phyloP scores from a whole-genome alignment of 371 early-diverging fungal genomes.

The Apophysomyces elegans region DNA sequence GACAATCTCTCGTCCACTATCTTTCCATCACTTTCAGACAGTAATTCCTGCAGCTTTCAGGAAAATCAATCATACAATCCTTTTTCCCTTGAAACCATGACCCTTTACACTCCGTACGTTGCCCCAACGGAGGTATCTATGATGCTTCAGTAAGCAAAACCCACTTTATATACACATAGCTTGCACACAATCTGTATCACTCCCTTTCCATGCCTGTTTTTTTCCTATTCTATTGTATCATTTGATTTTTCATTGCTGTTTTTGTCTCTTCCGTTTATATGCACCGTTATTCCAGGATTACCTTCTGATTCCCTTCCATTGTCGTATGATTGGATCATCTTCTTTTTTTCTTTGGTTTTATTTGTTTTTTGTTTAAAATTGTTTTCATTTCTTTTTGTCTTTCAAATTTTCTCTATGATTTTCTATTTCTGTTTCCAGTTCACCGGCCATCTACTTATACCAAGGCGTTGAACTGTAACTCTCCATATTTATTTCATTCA shows the following conservation, averaged over 20 bases:
- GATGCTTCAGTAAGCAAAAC: constrained; percentile 6
- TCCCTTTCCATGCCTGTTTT: background rate
- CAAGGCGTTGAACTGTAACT: constrained; percentile 15
- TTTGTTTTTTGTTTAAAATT: constrained; percentile 15
- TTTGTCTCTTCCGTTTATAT: constrained; percentile 6
- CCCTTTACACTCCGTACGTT: constrained; percentile 17
- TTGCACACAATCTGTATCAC: background rate
- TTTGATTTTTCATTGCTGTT: background rate
- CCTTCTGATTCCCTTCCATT: constrained; percentile 12
- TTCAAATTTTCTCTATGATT: constrained; percentile 10
- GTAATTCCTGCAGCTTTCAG: background rate
- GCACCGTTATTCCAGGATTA: background rate
- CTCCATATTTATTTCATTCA: constrained; percentile 12
- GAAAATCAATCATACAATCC: background rate
- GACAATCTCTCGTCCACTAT: constrained; percentile 3
- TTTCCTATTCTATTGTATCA: background rate
- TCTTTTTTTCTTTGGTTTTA: constrained; percentile 11
- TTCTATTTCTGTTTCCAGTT: constrained; percentile 10
- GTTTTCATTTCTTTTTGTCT: background rate
- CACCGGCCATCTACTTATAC: constrained; percentile 4
- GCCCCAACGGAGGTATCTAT: constrained; percentile 22
- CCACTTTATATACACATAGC: background rate
- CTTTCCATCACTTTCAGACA: background rate
- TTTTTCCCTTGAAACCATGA: background rate
- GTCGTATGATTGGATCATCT: constrained; percentile 18